Evolutionary conservation across 768 basidiomycete species (phyloP), one percentile per base, ranked within the genome.

Genomic region (Rhizopogon roseolus): DNA sequence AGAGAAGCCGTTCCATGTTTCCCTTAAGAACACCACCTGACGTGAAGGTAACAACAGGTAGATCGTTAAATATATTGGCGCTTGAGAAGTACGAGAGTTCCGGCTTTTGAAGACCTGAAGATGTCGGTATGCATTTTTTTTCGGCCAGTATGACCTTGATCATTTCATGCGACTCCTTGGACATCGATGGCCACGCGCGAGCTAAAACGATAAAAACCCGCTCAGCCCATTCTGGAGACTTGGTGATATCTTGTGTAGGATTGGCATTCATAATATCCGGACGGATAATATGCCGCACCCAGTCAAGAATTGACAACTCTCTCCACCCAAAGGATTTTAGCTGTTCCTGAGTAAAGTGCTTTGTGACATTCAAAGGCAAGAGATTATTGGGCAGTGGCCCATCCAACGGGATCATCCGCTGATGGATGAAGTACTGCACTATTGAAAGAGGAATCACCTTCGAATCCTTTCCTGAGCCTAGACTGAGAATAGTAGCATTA

Each of bases 21-120:
- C 85, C 86, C 64, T 89, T 93, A 59, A 94, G 73, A 0, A 66
- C 50, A 2, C 71, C 61, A 2, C 81, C 82, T 5, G 86, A 89
- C 1, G 90, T 80, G 42, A 97, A 72, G 1, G 73, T 78, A 6
- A 94, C 84, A 41, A 92, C 80, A 0, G 95, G 85, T 27, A 96
- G 75, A 66, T 98, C 95, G n/a, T 81, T 79, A 66, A 99, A 98
- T 42, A 98, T 74, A 62, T 90, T 84, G 41, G 87, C 92, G 56
- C 82, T 92, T 10, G 87, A 73, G 64, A 97, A 95, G 70, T 97
- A 98, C 3, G 88, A 72, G 54, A 92, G 81, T 7, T 72, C 71
- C 0, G 95, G 91, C 38, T 69, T 62, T 56, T 81, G 85, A 73
- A 95, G 78, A 6, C 96, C 96, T 14, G 44, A 41, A 25, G 67